These are phyloP conservation scores for Candida germanica DNA, from an alignment of 805 yeast species.

Conservation along the genomic window DNA sequence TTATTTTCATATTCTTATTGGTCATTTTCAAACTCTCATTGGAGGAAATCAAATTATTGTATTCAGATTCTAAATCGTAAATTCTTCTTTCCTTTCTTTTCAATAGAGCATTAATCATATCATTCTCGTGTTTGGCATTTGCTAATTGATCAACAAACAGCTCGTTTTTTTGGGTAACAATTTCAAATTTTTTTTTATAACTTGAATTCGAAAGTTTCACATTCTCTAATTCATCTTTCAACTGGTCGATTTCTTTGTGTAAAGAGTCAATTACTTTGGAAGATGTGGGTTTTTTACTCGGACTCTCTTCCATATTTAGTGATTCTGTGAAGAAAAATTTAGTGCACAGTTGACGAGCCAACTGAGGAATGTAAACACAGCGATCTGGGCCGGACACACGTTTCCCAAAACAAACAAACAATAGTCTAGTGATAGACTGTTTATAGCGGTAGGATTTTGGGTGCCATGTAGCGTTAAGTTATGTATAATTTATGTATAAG, in stretches of 20 bases:
- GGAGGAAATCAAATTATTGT: constrained; percentile 44
- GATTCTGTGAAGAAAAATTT: too few relatives aligned
- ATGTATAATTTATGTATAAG: too few relatives aligned
- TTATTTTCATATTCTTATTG: constrained; percentile 47
- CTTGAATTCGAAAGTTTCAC: constrained; percentile 42
- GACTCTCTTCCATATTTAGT: constrained; percentile 23
- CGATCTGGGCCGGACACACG: neutral
- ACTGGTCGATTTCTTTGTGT: constrained; percentile 41
- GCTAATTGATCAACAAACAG: constrained; percentile 61
- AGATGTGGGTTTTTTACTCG: constrained; percentile 20
- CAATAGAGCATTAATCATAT: constrained; percentile 64
- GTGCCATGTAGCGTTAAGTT: too few relatives aligned
- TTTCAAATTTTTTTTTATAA: constrained; percentile 50
- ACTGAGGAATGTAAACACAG: constrained; percentile 6
- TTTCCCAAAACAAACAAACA: too few relatives aligned
- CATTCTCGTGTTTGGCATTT: constrained; percentile 73
- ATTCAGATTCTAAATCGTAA: constrained; percentile 59
- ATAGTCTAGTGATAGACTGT: too few relatives aligned
- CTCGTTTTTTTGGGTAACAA: constrained; percentile 47
- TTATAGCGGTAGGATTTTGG: too few relatives aligned
- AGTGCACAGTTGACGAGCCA: constrained; percentile 9
- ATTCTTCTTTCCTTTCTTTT: constrained; percentile 70
- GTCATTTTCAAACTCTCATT: constrained; percentile 50
- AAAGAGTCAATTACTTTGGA: constrained; percentile 51
- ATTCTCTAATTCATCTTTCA: constrained; percentile 45